A percentile compares a stretch with the other conserved stretches of the same genome.
Evolutionary conservation across 2,329 filamentous ascomycete genomes (phyloP).

Genomic region (Fusarium foetens): DNA sequence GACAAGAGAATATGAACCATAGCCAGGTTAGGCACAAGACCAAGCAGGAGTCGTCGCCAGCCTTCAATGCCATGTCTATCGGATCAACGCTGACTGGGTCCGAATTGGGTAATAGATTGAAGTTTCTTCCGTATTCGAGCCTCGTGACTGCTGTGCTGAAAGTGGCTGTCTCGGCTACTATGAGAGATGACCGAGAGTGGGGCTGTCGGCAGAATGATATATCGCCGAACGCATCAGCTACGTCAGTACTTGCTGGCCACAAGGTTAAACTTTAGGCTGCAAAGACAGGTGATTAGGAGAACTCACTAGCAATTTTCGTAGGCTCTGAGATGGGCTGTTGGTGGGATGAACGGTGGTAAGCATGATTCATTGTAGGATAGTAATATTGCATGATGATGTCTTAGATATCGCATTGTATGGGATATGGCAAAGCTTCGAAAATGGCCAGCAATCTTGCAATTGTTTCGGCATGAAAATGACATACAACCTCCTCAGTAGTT

Average conservation of each 20-base stretch:
- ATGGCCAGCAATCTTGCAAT: too few species aligned
- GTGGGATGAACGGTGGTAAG: accelerated
- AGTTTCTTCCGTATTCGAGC: too few species aligned
- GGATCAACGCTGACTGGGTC: too few species aligned
- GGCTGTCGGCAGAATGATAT: too few species aligned
- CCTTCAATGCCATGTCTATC: too few species aligned
- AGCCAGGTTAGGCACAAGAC: too few species aligned
- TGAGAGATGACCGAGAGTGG: accelerated
- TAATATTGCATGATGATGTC: too few species aligned
- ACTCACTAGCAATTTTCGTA: accelerated
- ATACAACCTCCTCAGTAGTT: neutral
- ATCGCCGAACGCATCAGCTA: neutral
- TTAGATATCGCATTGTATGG: accelerated
- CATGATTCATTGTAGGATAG: neutral
- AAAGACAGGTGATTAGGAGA: neutral
- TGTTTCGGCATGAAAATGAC: accelerated
- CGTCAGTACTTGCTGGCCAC: neutral
- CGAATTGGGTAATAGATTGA: too few species aligned
- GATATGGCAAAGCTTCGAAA: too few species aligned
- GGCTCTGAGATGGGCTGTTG: neutral
- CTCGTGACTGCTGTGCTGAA: neutral
- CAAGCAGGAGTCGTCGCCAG: too few species aligned
- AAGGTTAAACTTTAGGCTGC: neutral
- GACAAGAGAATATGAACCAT: too few species aligned
- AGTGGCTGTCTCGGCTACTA: neutral